Conservation (phyloP, 2,329 filamentous ascomycete genomes). For the Colletotrichum sp. region DNA sequence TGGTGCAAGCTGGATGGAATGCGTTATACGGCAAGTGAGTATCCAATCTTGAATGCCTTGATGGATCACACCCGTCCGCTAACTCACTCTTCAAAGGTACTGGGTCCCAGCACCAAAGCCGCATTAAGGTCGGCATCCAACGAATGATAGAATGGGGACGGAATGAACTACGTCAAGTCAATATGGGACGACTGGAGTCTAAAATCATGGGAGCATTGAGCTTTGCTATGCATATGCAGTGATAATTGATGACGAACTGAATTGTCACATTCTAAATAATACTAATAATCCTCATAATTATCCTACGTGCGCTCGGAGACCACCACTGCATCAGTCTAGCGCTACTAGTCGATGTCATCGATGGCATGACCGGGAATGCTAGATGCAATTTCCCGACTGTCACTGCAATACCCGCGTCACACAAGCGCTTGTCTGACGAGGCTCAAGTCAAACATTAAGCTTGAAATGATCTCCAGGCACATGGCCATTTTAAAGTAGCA, state of each 20-base stretch:
- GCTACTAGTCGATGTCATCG: neutral
- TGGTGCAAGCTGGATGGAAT: constrained; percentile 64
- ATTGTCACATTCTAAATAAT: neutral
- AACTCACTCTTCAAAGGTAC: neutral
- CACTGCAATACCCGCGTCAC: neutral
- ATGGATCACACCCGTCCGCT: neutral
- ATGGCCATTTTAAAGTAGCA: neutral
- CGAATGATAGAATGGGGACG: neutral
- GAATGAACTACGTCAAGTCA: neutral
- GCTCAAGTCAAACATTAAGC: neutral
- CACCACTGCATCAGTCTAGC: neutral
- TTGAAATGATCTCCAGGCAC: neutral
- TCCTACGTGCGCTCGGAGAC: accelerated
- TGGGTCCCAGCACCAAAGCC: neutral
- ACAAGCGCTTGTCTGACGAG: neutral
- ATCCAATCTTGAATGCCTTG: neutral
- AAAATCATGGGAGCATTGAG: neutral
- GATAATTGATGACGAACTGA: neutral
- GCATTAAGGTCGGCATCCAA: neutral
- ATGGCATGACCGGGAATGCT: neutral
- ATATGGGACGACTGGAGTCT: neutral
- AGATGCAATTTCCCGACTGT: neutral
- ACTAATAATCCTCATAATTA: neutral
- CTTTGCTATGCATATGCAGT: neutral
- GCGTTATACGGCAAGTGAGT: constrained; percentile 38